Base-by-base conservation (phyloP, 164 flowering plant species). In the Chloranthus sessilifolius region DNA sequence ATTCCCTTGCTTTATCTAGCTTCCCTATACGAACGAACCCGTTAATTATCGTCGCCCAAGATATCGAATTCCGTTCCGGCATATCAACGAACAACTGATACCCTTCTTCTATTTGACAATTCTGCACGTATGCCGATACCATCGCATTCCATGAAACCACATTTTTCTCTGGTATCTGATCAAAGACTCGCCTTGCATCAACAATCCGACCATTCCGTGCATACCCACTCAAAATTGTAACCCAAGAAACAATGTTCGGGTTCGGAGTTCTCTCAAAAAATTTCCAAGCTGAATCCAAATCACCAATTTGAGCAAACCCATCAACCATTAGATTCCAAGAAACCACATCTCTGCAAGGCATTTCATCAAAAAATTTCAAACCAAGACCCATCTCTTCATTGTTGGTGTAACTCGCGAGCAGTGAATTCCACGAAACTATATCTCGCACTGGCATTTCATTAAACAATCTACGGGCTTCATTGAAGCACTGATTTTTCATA, bases 141-240 rank as follows among this genome's bases (percentile, higher is more conserved):
- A 50, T 59, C 8, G 62, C 56, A 59, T 59, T 59, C 56, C 62
- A 59, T 7, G 61, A 50, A 29, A 58, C 53, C 37, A 58, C 58
- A 54, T 56, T 56, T 39, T 38, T 56, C 12, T 25, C 21, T 3
- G 60, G 60, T 53, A 56, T 56, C 28, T 38, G 40, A 39, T 40
- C 53, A 14, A 58, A 58, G 11, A 33, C 25, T 25, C 36, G 24
- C 14, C 42, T 7, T 7, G 62, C 62, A 15, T 50, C 43, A 9
- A 10, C 31, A 21, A 43, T 27, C 43, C 6, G 30, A 22, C 56
- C 56, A 50, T 43, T 31, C 16, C 48, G 35, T 31, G 62, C 49
- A 50, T 50, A 59, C 9, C 48, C 62, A 50, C 50, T 50, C 19
- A 59, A 50, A 55, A 59, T 41, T 33, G 56, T 59, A 9, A 59